Percentiles rank a stretch among this genome's conserved stretches.
Conservation (phyloP, 805 yeast species). For the Hanseniaspora lindneri region DNA sequence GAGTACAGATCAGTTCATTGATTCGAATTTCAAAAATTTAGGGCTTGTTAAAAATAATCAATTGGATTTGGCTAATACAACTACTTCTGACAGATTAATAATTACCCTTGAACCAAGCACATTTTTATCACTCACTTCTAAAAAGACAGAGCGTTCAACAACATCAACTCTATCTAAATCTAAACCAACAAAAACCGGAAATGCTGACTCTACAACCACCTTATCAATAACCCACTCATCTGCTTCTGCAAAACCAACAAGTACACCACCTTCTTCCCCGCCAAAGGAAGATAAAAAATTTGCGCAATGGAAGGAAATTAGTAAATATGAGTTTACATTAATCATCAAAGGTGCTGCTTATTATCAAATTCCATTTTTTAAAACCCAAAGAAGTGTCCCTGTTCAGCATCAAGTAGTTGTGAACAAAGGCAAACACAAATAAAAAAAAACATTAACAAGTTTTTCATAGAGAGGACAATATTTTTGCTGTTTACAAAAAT, state of each 20-base stretch:
- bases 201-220: not conserved
- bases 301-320: conserved; percentile 61
- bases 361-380: conserved; percentile 59
- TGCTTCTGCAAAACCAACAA: not conserved
- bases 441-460: no score
- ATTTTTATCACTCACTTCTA: not conserved
- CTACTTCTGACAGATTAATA: not conserved
- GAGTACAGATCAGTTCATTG: no score
- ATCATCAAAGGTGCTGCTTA: conserved; percentile 71
- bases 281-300: conserved; percentile 17
- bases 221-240: no score
- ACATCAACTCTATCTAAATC: not conserved
- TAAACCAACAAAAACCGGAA: not conserved
- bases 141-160: not conserved
- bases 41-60: not conserved
- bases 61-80: not conserved
- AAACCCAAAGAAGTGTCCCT: conserved; percentile 43
- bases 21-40: not conserved
- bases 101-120: not conserved
- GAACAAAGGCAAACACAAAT: conserved; percentile 34
- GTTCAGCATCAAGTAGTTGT: conserved; percentile 48
- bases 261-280: conserved; percentile 1
- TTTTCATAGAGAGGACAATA: no score
- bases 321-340: conserved; percentile 72
- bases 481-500: no score